A percentile compares a stretch with the other conserved stretches of the same genome.
These are phyloP conservation scores for Dianthus caryophyllus DNA, from an alignment of 148 eudicot species.

Conservation along the genomic window DNA sequence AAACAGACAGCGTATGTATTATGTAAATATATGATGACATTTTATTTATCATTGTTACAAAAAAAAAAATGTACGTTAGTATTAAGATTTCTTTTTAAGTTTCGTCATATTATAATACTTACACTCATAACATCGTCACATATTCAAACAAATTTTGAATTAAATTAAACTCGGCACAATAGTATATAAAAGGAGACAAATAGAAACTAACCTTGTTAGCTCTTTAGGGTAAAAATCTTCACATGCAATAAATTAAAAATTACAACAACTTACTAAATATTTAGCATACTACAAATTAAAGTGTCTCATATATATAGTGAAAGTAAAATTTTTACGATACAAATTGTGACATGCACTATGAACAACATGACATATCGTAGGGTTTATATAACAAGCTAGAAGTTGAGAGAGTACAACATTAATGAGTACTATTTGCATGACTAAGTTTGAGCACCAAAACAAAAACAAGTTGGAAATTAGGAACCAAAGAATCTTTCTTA, in stretches of 20 bases:
- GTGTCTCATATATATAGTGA: background rate
- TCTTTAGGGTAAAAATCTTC: background rate
- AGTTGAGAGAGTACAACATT: background rate
- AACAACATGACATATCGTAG: background rate
- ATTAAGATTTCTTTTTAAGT: no score
- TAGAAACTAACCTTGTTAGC: conserved; percentile 6
- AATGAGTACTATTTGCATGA: conserved; percentile 11
- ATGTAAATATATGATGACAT: no score
- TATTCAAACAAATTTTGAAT: no score
- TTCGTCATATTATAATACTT: no score
- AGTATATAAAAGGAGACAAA: background rate
- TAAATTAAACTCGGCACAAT: no score
- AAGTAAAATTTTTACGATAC: background rate
- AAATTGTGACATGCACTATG: background rate
- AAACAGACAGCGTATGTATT: no score
- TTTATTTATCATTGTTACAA: no score
- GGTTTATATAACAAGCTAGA: conserved; percentile 15
- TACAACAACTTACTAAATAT: background rate
- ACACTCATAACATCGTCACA: no score
- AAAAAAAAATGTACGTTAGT: no score
- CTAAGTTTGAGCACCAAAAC: conserved; percentile 16
- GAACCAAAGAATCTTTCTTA: conserved; percentile 13
- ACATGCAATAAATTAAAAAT: background rate
- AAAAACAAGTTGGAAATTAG: background rate
- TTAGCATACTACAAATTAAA: background rate